Base-by-base conservation (phyloP, 2,329 filamentous ascomycete genomes). In the Arthrobotrys megalospora region DNA sequence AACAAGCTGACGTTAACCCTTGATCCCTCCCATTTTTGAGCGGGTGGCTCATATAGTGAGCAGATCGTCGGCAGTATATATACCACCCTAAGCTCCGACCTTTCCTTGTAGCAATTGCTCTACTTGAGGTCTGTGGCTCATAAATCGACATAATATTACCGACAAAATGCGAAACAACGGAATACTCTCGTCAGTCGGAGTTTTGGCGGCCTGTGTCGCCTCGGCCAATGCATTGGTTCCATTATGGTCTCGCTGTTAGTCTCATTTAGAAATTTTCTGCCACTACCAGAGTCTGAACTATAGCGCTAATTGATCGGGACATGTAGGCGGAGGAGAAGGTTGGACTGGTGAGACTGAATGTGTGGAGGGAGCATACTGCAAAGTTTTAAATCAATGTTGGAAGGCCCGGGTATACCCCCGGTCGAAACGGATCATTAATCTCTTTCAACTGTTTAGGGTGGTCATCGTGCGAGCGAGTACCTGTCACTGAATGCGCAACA, bases 321-420 rank as follows among this genome's bases (percentile, higher is more conserved):
- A 6, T 67, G 38, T 47, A 77, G 73, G 73, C 24, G 73, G 73
- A n/a, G 73, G 73, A 43, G 73, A 77, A 24, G 73, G 73, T 32
- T 77, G 73, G 73, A 67, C 58, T 3, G 73, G 73, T 12, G 66
- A 70, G 41, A 77, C 66, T 12, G 60, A 62, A 14, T 77, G 73
- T 55, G 36, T 55, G 4, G 73, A 77, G 6, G 73, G 73, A 52
- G 66, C 73, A 5, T 77, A 77, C 58, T 77, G 73, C 62, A 55
- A 50, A 47, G 73, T 77, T 14, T 43, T 77, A 38, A 77, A 77
- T 34, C 60, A 77, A 67, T 77, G 73, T 77, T 43, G n/a, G 73
- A 62, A 65, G 32, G 19, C 19, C n/a, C 19, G 16, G 45, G 19
- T 21, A 21, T 10, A 52, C 3, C 14, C 1, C 2, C 16, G 6